phyloP scores from a whole-genome alignment of 2,329 filamentous ascomycete genomes.

The Exophiala sp. region DNA sequence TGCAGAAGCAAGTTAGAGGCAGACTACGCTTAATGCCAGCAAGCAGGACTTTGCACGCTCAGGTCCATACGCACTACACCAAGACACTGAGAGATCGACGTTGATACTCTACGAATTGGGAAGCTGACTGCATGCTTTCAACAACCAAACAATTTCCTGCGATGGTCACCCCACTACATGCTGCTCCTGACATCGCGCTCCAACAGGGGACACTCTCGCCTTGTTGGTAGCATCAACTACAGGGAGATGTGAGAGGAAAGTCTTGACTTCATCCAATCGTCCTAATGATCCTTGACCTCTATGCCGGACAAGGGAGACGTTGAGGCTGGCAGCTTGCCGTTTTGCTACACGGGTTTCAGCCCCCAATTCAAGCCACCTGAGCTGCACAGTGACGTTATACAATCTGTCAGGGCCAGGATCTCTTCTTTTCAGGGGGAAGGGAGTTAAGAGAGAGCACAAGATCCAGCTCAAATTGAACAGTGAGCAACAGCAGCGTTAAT shows the following conservation, averaged over 20 bases:
- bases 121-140: conserved; percentile 19
- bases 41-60: conserved; percentile 13
- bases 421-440: background rate
- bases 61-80: conserved; percentile 8
- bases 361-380: background rate
- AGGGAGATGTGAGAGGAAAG: too few relatives aligned
- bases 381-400: conserved; percentile 22
- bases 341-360: conserved; percentile 2
- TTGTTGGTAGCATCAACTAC: too few relatives aligned
- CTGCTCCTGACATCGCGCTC: conserved; percentile 1
- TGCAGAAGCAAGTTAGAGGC: conserved; percentile 9
- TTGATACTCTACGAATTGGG: conserved; percentile 10
- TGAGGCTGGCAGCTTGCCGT: background rate
- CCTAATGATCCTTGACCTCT: background rate
- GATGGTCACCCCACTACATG: conserved; percentile 9
- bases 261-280: too few relatives aligned
- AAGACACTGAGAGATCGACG: conserved; percentile 19
- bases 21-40: conserved; percentile 6
- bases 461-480: background rate
- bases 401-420: conserved; percentile 12
- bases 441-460: background rate
- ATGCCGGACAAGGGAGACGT: background rate
- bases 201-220: background rate
- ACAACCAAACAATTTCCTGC: conserved; percentile 7
- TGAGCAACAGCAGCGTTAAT: too few relatives aligned